phyloP scores from a whole-genome alignment of 2,329 filamentous ascomycete genomes.

The Drechslera avenae region DNA sequence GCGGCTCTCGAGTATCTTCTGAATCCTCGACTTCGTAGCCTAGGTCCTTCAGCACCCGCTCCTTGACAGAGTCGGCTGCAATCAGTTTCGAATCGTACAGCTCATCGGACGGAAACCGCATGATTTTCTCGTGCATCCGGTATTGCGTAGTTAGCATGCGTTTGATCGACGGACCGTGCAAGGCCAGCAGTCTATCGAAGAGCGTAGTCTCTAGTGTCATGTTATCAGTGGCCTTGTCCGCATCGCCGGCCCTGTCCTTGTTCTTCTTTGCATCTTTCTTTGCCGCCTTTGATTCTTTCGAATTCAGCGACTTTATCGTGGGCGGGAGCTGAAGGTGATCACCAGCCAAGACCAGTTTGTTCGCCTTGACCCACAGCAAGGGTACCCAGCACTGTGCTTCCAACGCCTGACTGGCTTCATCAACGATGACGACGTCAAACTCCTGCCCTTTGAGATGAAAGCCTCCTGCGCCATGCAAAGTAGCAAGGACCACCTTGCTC shows the following conservation, averaged over 20 bases:
- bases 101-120: constrained; percentile 89
- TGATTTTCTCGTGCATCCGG: constrained; percentile 95
- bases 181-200: constrained; percentile 82
- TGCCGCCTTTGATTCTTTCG: constrained; percentile 45
- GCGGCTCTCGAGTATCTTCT: constrained; percentile 84
- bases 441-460: constrained; percentile 77
- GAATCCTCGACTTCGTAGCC: constrained; percentile 77
- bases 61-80: constrained; percentile 78
- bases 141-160: constrained; percentile 97
- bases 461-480: constrained; percentile 88
- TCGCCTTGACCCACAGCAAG: constrained; percentile 69
- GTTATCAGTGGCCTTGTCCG: constrained; percentile 42
- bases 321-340: constrained; percentile 94
- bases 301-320: constrained; percentile 80
- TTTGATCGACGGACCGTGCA: constrained; percentile 86
- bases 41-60: constrained; percentile 75
- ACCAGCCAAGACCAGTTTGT: constrained; percentile 87
- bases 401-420: constrained; percentile 93
- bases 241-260: constrained; percentile 49
- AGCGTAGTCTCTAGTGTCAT: constrained; percentile 83
- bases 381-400: constrained; percentile 98
- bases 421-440: constrained; percentile 94
- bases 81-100: constrained; percentile 83
- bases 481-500: constrained; percentile 89
- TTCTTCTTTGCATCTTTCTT: constrained; percentile 44